Conservation (phyloP, 1,284 basidiomycete genomes). For the Ustilago lituana region DNA sequence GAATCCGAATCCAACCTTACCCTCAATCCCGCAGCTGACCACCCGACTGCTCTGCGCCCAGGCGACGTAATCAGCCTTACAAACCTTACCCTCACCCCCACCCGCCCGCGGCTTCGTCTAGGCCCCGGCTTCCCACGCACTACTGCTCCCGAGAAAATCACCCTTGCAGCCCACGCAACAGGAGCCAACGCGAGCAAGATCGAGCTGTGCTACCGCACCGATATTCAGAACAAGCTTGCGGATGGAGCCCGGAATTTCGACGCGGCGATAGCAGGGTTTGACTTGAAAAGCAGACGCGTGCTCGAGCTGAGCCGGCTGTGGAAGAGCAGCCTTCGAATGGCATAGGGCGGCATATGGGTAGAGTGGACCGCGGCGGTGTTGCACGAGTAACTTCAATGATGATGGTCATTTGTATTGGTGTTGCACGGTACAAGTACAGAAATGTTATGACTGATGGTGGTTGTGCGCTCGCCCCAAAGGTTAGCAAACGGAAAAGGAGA, state of each 20-base stretch:
- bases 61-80: constrained; percentile 29
- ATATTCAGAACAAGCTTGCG: not conserved
- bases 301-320: constrained; percentile 5
- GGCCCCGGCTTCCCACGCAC: constrained; percentile 15
- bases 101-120: no score
- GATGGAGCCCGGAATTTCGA: constrained; percentile 26
- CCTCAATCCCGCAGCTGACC: no score
- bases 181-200: not conserved
- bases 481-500: no score
- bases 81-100: constrained; percentile 22
- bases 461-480: no score
- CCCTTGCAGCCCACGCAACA: constrained; percentile 5
- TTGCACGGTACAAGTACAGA: not conserved
- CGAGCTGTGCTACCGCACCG: constrained; percentile 24
- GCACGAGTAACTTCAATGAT: no score
- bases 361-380: no score
- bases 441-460: no score
- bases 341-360: no score
- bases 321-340: no score
- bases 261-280: constrained; percentile 15
- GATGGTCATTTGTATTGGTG: no score
- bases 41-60: not conserved
- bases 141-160: not conserved
- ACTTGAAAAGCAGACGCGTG: constrained; percentile 13
- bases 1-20: not conserved